Evolutionary conservation across 164 flowering plant genomes (phyloP).

Genomic region (Stephania cephalantha): DNA sequence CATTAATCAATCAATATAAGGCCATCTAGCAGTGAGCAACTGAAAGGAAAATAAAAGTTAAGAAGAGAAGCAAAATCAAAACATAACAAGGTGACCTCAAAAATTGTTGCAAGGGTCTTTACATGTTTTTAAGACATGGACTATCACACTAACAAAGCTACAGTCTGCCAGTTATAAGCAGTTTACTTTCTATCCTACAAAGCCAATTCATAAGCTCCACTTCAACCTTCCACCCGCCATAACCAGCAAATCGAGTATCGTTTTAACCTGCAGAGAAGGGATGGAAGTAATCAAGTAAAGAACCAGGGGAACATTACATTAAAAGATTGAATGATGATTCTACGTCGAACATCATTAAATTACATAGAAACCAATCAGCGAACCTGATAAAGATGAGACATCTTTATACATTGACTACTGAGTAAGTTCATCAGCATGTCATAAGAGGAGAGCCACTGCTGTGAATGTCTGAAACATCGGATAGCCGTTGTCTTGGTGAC

Average conservation of each 20-base stretch:
- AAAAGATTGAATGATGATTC: too few species aligned
- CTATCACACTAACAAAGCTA: not conserved
- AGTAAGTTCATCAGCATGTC: conserved; percentile 33
- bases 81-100: not conserved
- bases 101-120: not conserved
- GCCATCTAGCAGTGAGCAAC: not conserved
- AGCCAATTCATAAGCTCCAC: not conserved
- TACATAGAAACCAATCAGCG: not conserved
- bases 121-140: not conserved
- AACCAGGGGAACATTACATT: not conserved
- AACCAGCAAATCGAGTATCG: not conserved
- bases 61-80: not conserved
- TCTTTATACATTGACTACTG: not conserved
- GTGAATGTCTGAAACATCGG: conserved; percentile 73
- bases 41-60: not conserved
- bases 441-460: conserved; percentile 59
- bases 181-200: not conserved
- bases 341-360: too few species aligned
- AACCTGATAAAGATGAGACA: not conserved
- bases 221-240: not conserved
- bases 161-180: not conserved
- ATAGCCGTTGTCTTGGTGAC: conserved; percentile 73
- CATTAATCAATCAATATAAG: too few species aligned
- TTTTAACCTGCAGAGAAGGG: not conserved
- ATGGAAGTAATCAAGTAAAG: not conserved